phyloP scores from a whole-genome alignment of 805 yeast species.

The Candida nitratophila region DNA sequence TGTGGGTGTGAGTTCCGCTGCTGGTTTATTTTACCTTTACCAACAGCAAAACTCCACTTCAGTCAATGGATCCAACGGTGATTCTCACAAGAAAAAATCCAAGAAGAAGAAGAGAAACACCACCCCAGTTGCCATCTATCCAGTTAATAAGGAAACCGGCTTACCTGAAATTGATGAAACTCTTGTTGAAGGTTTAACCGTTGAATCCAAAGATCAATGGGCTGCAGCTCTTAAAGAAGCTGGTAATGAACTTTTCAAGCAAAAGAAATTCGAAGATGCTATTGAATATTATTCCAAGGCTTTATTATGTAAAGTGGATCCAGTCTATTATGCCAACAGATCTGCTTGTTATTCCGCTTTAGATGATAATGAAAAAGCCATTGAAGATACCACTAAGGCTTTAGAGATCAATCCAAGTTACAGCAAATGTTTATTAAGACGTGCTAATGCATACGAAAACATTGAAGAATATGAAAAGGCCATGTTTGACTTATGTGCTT shows the following conservation, averaged over 20 bases:
- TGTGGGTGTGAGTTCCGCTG: constrained; percentile 43
- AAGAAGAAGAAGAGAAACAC: constrained; percentile 39
- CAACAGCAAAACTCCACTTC: constrained; percentile 20
- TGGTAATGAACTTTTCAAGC: constrained; percentile 76
- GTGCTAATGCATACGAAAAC: constrained; percentile 88
- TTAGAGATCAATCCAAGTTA: constrained; percentile 83
- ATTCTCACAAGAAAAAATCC: constrained; percentile 24
- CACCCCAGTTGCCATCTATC: constrained; percentile 31
- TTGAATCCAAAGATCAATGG: constrained; percentile 50
- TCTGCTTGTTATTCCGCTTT: constrained; percentile 92
- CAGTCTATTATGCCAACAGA: constrained; percentile 89
- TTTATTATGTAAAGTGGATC: constrained; percentile 66
- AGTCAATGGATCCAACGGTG: constrained; percentile 8
- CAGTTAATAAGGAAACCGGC: constrained; percentile 44
- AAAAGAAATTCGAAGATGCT: constrained; percentile 66
- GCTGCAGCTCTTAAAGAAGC: constrained; percentile 79
- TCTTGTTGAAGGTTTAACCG: constrained; percentile 35
- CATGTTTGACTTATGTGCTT: constrained; percentile 84
- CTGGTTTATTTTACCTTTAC: constrained; percentile 39
- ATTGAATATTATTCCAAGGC: constrained; percentile 76
- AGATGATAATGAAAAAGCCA: constrained; percentile 72
- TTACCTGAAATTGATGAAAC: constrained; percentile 51
- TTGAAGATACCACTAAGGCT: constrained; percentile 84
- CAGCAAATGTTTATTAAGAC: constrained; percentile 83
- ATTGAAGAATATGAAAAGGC: constrained; percentile 76